Base-by-base conservation (phyloP, 2,329 filamentous ascomycete species). In the Aspergillus sp. region DNA sequence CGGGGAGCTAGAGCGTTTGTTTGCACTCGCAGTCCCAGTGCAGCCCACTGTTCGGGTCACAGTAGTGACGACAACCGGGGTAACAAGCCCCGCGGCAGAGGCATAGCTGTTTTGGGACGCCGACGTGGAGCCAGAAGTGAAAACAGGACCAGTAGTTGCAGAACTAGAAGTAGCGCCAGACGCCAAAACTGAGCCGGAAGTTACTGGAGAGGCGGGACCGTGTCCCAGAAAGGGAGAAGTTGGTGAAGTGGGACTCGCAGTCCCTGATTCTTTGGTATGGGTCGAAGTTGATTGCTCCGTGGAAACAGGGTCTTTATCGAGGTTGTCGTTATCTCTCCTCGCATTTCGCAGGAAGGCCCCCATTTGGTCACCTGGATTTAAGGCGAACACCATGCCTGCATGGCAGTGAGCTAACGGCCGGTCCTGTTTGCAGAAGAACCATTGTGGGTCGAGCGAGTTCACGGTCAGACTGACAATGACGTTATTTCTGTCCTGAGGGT, bases 331-430 rank as follows among this genome's bases (percentile, higher is more conserved):
- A 50, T 42, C 41, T 43, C 17, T 42, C 8, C 22, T 42, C 36
- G 56, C 54, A 54, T 64, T 64, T 1, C 43, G 34, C 12, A 60
- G 58, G 51, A 68, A 64, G 24, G 42, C 2, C 4, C 55, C 39
- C 57, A 69, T 65, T 34, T 62, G 56, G 20, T 60, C 55, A 11
- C 53, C 63, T 26, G 63, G 62, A 49, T 70, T 70, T 12, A 70
- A 38, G 22, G 58, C 65, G 55, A 70, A 65, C 15, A 69, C 59
- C 64, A 69, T 70, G n/a, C 66, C 66, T 26, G 61, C 56, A 57
- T 62, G 55, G 51, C 63, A 69, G 50, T 70, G 62, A 38, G 59
- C 48, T 38, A 51, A 53, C 32, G 61, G 59, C 26, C 53, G 24
- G 20, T 55, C 59, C 44, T 68, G 64, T 15, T 58, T 50, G 49